phyloP scores from a whole-genome alignment of 2,329 filamentous ascomycete genomes.

The Tolypocladium tundrense region DNA sequence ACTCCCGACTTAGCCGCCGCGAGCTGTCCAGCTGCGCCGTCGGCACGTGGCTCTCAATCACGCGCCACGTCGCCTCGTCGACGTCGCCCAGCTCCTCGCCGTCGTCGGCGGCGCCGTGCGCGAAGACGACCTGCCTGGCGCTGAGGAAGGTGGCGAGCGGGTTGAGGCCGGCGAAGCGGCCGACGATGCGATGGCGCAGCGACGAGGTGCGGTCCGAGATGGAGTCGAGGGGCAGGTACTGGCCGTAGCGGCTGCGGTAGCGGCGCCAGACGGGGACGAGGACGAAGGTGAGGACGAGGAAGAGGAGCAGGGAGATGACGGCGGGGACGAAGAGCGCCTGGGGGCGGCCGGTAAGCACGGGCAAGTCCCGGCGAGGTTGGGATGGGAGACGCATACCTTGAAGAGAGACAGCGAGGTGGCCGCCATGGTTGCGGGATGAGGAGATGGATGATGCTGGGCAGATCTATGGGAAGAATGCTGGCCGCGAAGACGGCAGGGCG shows the following conservation, averaged over 20 bases:
- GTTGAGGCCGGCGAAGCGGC: conserved; percentile 15
- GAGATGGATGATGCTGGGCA: background rate
- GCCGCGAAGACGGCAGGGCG: background rate
- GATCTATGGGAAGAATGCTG: background rate
- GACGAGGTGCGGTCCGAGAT: conserved; percentile 48
- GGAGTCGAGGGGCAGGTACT: conserved; percentile 60
- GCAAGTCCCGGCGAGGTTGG: background rate
- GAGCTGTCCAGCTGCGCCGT: conserved; percentile 35
- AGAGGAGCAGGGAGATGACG: conserved; percentile 58
- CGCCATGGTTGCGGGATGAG: background rate
- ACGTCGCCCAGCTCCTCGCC: conserved; percentile 59
- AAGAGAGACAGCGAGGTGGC: background rate
- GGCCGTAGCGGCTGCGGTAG: conserved; percentile 60
- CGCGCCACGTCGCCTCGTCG: conserved; percentile 34
- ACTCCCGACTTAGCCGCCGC: conserved; percentile 65
- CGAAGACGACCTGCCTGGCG: conserved; percentile 29
- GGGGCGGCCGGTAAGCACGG: conserved; percentile 6
- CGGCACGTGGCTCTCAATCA: conserved; percentile 23
- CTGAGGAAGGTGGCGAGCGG: conserved; percentile 39
- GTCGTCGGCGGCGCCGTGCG: conserved; percentile 27
- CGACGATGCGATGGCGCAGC: conserved; percentile 38
- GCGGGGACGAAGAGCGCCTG: conserved; percentile 64
- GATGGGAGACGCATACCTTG: background rate
- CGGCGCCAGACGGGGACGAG: conserved; percentile 59
- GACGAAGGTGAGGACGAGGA: conserved; percentile 54